phyloP scores from a whole-genome alignment of 805 yeast genomes.

The Cyberlindnera japonica region DNA sequence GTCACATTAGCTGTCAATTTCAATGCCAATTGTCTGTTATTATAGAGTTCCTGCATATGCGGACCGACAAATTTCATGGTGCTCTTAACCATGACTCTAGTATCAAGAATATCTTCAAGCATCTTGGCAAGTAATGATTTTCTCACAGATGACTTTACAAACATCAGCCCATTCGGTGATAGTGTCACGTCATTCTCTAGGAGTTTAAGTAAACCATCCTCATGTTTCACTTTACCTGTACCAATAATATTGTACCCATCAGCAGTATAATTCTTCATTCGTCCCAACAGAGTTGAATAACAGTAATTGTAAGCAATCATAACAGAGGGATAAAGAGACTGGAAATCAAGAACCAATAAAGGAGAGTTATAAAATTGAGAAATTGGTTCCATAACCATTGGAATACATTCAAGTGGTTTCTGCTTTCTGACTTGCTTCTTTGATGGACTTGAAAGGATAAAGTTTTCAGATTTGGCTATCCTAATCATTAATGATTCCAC shows the following conservation, averaged over 20 bases:
- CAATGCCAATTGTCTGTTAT: slow-evolving; percentile 80
- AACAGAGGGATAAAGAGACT: slow-evolving; percentile 89
- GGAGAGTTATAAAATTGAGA: slow-evolving; percentile 86
- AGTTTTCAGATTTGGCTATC: slow-evolving; percentile 72
- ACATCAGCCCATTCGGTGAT: slow-evolving; percentile 87
- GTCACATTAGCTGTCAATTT: slow-evolving; percentile 93
- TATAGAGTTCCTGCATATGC: slow-evolving; percentile 52
- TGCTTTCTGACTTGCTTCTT: slow-evolving; percentile 78
- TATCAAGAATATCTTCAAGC: slow-evolving; percentile 78
- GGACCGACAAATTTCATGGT: slow-evolving; percentile 60
- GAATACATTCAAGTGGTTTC: slow-evolving; percentile 81
- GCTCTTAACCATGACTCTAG: slow-evolving; percentile 72
- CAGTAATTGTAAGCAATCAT: slow-evolving; percentile 90
- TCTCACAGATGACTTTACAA: slow-evolving; percentile 61
- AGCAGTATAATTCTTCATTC: slow-evolving; percentile 46
- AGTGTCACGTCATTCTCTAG: slow-evolving; percentile 53
- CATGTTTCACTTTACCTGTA: slow-evolving; percentile 40
- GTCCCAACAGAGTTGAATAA: slow-evolving; percentile 68
- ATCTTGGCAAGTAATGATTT: slow-evolving; percentile 76
- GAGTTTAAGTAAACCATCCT: slow-evolving; percentile 52
- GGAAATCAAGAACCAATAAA: slow-evolving; percentile 85
- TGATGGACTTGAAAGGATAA: slow-evolving; percentile 71
- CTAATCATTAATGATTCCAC: slow-evolving; percentile 83
- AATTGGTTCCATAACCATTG: slow-evolving; percentile 89
- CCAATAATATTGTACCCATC: slow-evolving; percentile 50